Evolutionary conservation across 2,329 filamentous ascomycete species (phyloP).

Genomic region (Rugonectria rugulosa): DNA sequence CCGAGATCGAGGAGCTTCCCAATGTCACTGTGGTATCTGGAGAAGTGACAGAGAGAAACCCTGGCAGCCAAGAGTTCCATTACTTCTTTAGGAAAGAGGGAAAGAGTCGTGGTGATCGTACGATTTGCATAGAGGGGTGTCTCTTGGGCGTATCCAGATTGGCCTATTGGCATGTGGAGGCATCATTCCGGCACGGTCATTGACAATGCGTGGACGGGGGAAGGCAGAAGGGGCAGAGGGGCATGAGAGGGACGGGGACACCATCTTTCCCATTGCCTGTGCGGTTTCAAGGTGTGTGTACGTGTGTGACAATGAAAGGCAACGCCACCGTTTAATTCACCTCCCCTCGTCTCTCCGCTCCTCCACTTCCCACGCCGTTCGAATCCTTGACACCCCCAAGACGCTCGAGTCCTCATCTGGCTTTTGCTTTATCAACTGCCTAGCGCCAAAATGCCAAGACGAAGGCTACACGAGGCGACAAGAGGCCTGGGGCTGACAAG

Average conservation of each 20-base stretch:
- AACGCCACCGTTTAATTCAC: background rate
- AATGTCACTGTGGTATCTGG: too few relatives aligned
- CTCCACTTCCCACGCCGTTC: too few relatives aligned
- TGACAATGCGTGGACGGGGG: background rate
- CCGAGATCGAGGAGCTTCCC: background rate
- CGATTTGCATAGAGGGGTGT: background rate
- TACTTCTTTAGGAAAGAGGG: background rate
- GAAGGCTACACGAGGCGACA: background rate
- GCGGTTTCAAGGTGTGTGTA: background rate
- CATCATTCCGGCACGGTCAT: background rate
- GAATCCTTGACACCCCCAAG: background rate
- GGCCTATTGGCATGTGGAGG: background rate
- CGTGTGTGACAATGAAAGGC: slow-evolving; percentile 8
- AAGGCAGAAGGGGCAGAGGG: background rate
- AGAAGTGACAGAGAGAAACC: background rate
- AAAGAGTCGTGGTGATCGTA: background rate
- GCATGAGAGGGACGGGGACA: background rate
- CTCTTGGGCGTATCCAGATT: background rate
- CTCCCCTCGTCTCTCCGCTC: background rate
- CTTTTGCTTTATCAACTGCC: slow-evolving; percentile 5
- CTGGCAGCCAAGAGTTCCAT: background rate
- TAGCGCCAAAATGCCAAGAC: slow-evolving; percentile 28
- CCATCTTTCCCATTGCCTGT: too few relatives aligned
- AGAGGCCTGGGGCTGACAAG: slow-evolving; percentile 15
- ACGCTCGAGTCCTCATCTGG: background rate